Conservation (phyloP, 306 rosid genomes). For the Acmispon strigosus region DNA sequence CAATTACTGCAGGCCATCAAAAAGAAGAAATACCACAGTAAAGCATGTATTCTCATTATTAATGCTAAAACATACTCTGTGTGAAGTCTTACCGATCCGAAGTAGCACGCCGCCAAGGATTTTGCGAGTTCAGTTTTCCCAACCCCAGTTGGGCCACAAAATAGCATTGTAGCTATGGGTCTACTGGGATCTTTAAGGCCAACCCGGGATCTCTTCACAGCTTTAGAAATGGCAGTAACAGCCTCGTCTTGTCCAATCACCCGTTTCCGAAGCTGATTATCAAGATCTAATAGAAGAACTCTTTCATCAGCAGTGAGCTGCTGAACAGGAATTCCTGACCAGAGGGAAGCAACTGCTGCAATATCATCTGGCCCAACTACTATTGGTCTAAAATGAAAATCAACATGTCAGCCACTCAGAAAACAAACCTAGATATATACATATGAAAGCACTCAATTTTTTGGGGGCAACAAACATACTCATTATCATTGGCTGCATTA, state of each 20-base stretch:
- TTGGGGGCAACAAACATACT: conserved; percentile 44
- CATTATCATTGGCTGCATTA: conserved; percentile 34
- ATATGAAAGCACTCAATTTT: conserved; percentile 8
- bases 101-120: conserved; percentile 66
- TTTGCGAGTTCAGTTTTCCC: conserved; percentile 85
- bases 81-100: conserved; percentile 63
- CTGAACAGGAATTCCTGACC: conserved; percentile 84
- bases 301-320: conserved; percentile 75
- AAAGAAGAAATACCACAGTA: neutral
- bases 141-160: conserved; percentile 88
- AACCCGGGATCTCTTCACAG: conserved; percentile 71
- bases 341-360: conserved; percentile 71
- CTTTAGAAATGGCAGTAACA: conserved; percentile 62
- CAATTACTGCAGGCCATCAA: too few species aligned
- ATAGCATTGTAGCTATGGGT: conserved; percentile 70
- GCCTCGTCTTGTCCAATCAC: conserved; percentile 88
- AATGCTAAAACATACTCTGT: neutral
- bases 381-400: conserved; percentile 39
- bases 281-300: conserved; percentile 48
- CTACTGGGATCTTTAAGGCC: conserved; percentile 78
- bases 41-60: neutral
- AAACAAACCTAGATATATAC: conserved; percentile 16
- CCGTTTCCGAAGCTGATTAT: conserved; percentile 53
- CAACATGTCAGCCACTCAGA: conserved; percentile 17
- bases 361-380: conserved; percentile 60